These are phyloP conservation scores for Ceratocystis smalleyi DNA, from an alignment of 2,329 filamentous ascomycete genomes.

Conservation along the genomic window DNA sequence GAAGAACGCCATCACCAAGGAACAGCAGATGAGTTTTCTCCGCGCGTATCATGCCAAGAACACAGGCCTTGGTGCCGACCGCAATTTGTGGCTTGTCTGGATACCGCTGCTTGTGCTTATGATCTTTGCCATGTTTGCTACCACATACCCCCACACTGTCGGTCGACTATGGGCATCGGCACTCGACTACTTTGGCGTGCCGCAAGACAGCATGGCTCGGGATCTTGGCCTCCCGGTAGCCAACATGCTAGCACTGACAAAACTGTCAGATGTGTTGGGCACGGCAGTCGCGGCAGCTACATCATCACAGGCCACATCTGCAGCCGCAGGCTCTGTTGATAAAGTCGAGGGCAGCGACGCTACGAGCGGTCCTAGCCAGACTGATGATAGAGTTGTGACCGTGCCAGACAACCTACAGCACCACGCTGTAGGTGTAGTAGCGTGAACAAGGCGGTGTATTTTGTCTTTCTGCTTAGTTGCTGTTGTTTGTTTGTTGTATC, in stretches of 20 bases:
- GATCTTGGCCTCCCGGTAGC: conserved; percentile 16
- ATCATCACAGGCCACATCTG: conserved; percentile 7
- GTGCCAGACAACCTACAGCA: conserved; percentile 1
- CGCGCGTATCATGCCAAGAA: conserved; percentile 45
- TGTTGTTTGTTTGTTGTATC: conserved; percentile 8
- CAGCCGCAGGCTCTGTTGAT: background rate
- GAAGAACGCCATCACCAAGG: conserved; percentile 47
- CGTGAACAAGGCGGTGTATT: background rate
- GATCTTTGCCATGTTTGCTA: conserved; percentile 28
- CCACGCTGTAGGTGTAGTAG: background rate
- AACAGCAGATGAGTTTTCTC: conserved; percentile 49
- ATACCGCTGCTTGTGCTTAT: conserved; percentile 30
- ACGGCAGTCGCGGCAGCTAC: conserved; percentile 14
- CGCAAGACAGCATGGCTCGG: conserved; percentile 15
- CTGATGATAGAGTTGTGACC: background rate
- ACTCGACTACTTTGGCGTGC: conserved; percentile 17
- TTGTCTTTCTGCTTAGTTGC: conserved; percentile 2
- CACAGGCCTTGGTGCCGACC: conserved; percentile 47
- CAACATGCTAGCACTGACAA: conserved; percentile 13
- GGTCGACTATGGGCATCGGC: conserved; percentile 18
- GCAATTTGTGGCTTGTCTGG: conserved; percentile 55
- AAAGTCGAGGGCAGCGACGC: background rate
- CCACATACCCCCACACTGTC: conserved; percentile 26
- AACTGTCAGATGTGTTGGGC: conserved; percentile 15
- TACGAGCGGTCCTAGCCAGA: background rate